Evolutionary conservation across 768 basidiomycete species (phyloP), one percentile per base, ranked within the genome.

Genomic region (Jaapia argillacea): DNA sequence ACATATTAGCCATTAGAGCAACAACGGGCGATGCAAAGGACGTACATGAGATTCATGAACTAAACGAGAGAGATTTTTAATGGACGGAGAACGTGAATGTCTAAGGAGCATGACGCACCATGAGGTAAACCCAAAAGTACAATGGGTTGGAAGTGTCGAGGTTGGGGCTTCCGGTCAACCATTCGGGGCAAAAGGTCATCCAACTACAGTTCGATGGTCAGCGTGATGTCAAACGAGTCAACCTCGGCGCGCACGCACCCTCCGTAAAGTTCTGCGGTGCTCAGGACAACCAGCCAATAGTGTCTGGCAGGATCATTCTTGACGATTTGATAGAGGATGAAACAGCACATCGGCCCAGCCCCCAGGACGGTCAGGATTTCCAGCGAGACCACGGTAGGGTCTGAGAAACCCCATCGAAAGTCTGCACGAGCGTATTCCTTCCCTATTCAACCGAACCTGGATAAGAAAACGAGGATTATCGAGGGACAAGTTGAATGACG

Each of bases 161-260:
- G 57, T 71, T 84, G 1, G 79, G 76, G 53, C 75, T 83, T 16
- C 83, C 85, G 1, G 73, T 79, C 39, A 90, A 63, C 85, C 85
- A 89, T 61, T 89, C 87, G 1, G 87, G 87, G 54, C 79, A 81
- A 62, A 90, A 90, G 2, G 86, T 90, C 87, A 90, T 88, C 79
- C 79, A 88, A 24, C 79, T 81, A 47, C 25, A 26, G 16, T 24
- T 26, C n/a, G 3, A 38, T 33, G 27, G 35, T 20, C 21, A 23
- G 21, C 14, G 7, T n/a, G 5, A 26, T 1, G 27, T 13, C 10
- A 20, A 41, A 13, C 23, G 35, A 22, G 39, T 10, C 1, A 4
- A 24, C 22, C 24, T 5, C 22, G 26, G 10, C 4, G 13, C 24
- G 24, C n/a, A 57, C 70, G 33, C 38, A 85, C 77, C 81, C 81